Percentiles rank a stretch among this genome's conserved stretches.
Evolutionary conservation across 345 rosid species (phyloP).

Genomic region (thale cress (Arabidopsis thaliana)): DNA sequence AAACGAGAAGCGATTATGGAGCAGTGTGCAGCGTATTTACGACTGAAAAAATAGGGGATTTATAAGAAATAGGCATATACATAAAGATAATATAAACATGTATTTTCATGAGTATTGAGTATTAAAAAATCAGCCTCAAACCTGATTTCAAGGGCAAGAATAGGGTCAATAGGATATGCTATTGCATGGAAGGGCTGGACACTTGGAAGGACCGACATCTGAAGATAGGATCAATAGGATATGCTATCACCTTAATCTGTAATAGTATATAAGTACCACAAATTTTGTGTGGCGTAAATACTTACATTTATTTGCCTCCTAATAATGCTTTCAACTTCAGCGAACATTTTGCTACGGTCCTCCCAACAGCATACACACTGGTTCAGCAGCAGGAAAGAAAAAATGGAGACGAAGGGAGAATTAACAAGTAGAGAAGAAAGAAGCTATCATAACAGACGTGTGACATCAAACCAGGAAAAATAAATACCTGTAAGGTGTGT

Average conservation of each 20-base stretch:
- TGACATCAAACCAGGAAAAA: conserved; percentile 10
- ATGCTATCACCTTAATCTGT: conserved; percentile 18
- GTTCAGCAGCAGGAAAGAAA: conserved; percentile 28
- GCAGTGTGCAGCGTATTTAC: conserved; percentile 96
- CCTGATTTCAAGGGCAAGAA: conserved; percentile 99
- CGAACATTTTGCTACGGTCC: conserved; percentile 79
- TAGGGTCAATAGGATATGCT: conserved; percentile 94
- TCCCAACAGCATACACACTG: conserved; percentile 97
- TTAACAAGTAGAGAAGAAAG: conserved; percentile 6
- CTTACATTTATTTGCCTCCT: conserved; percentile 85
- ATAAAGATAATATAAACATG: not conserved
- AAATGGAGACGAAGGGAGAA: not conserved
- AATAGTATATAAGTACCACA: conserved; percentile 10
- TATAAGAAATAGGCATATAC: conserved; percentile 22
- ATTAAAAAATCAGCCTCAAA: conserved; percentile 32
- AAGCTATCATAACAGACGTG: conserved; percentile 20
- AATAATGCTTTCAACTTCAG: conserved; percentile 89
- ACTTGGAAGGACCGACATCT: conserved; percentile 94
- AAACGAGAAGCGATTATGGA: conserved; percentile 86
- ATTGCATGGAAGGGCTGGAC: conserved; percentile 99
- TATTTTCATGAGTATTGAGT: not conserved
- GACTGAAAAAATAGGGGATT: conserved; percentile 55
- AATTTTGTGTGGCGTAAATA: not conserved
- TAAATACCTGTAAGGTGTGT: conserved; percentile 84
- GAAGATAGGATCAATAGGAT: conserved; percentile 35